A percentile compares a stretch with the other conserved stretches of the same genome.
Conservation (phyloP, 2,329 filamentous ascomycete genomes). For the Magnaporthales sp. region DNA sequence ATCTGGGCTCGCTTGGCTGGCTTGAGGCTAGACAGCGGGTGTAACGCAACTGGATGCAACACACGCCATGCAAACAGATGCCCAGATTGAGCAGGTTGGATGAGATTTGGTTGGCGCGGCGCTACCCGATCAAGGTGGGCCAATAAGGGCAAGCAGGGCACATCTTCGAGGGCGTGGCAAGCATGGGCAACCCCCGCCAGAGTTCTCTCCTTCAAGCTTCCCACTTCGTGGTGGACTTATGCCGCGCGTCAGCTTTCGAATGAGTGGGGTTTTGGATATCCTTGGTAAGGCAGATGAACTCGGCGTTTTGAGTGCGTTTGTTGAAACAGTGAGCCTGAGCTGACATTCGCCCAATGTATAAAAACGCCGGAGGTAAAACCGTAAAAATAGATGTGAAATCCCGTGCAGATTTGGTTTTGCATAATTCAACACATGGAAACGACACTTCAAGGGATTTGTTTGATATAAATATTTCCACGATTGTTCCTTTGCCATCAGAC, state of each 20-base stretch:
- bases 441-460: too few species aligned
- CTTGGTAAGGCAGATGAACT: not conserved
- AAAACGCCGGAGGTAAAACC: too few species aligned
- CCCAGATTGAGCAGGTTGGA: not conserved
- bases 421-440: too few species aligned
- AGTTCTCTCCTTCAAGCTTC: not conserved
- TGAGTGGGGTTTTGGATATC: not conserved
- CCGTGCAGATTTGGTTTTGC: not conserved
- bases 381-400: not conserved
- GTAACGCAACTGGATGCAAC: not conserved
- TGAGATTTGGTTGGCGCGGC: not conserved
- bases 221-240: not conserved
- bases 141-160: not conserved
- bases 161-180: not conserved
- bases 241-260: not conserved
- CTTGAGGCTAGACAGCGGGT: not conserved
- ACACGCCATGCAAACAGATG: not conserved
- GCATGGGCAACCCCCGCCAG: not conserved
- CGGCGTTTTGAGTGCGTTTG: not conserved
- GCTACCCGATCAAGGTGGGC: not conserved
- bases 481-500: not conserved
- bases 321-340: not conserved
- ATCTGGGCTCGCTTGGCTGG: not conserved
- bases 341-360: not conserved
- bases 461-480: too few species aligned